These are phyloP conservation scores for Geosmithia morbida DNA, from an alignment of 2,329 filamentous ascomycete species.

Conservation along the genomic window DNA sequence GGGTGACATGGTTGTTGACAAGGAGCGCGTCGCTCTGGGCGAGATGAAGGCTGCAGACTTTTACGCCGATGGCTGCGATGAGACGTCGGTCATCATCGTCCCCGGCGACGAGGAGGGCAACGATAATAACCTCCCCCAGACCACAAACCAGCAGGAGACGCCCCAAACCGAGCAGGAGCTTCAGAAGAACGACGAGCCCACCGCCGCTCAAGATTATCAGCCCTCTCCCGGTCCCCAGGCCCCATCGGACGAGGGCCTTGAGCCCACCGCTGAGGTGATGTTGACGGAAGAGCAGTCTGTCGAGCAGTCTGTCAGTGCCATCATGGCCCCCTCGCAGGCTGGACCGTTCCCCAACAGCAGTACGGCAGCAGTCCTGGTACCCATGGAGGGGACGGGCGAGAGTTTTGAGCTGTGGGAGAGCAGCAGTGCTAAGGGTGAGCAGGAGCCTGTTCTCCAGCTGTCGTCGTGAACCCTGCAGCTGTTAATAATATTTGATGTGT, in stretches of 20 bases:
- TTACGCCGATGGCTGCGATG: conserved; percentile 51
- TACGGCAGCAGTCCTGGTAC: conserved; percentile 32
- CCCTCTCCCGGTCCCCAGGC: conserved; percentile 2
- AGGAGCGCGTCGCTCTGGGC: conserved; percentile 48
- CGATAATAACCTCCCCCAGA: conserved; percentile 5
- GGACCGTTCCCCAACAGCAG: conserved; percentile 13
- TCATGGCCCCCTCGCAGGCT: conserved; percentile 19
- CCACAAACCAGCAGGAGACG: conserved; percentile 10
- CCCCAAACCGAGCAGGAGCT: not conserved
- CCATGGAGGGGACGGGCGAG: conserved; percentile 44
- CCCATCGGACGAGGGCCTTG: conserved; percentile 7
- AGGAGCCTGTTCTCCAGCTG: conserved; percentile 13
- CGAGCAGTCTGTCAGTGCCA: conserved; percentile 15
- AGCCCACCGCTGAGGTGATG: conserved; percentile 7
- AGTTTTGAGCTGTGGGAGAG: conserved; percentile 60
- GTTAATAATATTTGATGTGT: not conserved
- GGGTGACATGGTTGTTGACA: conserved; percentile 47
- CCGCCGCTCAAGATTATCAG: conserved; percentile 5
- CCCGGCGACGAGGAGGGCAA: conserved; percentile 43
- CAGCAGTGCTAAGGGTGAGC: conserved; percentile 46
- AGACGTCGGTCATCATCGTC: conserved; percentile 44
- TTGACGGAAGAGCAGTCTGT: conserved; percentile 4
- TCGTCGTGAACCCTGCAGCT: conserved; percentile 1
- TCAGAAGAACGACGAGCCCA: conserved; percentile 2
- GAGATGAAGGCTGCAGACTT: conserved; percentile 56